Evolutionary conservation across 352 stramenopile species (phyloP), one percentile per base, ranked within the genome.

Genomic region (Globisporangium uncinulatum): DNA sequence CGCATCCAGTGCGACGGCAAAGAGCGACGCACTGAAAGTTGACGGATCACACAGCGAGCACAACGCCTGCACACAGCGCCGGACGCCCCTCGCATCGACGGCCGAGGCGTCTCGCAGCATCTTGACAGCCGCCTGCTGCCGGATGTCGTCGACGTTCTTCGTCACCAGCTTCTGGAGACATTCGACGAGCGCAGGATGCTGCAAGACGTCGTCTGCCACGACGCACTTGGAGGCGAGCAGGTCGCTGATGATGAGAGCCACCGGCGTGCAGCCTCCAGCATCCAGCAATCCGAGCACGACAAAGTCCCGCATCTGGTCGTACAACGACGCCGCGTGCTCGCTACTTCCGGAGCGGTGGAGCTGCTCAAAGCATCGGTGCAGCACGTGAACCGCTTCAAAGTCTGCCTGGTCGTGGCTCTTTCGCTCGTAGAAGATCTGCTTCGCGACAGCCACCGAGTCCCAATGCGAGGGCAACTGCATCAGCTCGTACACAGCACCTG

Each of bases 381-480:
- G 61, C 17, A 90, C 74, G 1, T 75, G 24, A 17, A 90, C 52
- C 29, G 64, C 63, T 32, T 85, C 70, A 1, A 67, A 36, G 34
- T 84, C 64, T 19, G 62, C 73, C 31, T 58, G 52, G 13, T 56
- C 65, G 15, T 65, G 64, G 7, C 19, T 63, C 47, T 82, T 81
- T 48, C 69, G 62, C 59, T 91, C 77, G 56, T 90, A 89, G 50
- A 76, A 89, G 48, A 91, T 62, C 58, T 91, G 81, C 49, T 94
- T 94, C 46, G 74, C 76, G 51, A 92, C 66, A 4, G 77, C 77
- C 0, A 79, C 46, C 13, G 74, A 76, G 44, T 92, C 83, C 81
- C 83, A 93, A 14, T 78, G 67, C 15, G 32, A 9, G 4, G 72
- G 63, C 42, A 94, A 48, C 11, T 70, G 51, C 9, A 69, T 46